A percentile compares a stretch with the other conserved stretches of the same genome.
Conservation (phyloP, 1,139 yeast species). For the Yamadazyma buinensis region DNA sequence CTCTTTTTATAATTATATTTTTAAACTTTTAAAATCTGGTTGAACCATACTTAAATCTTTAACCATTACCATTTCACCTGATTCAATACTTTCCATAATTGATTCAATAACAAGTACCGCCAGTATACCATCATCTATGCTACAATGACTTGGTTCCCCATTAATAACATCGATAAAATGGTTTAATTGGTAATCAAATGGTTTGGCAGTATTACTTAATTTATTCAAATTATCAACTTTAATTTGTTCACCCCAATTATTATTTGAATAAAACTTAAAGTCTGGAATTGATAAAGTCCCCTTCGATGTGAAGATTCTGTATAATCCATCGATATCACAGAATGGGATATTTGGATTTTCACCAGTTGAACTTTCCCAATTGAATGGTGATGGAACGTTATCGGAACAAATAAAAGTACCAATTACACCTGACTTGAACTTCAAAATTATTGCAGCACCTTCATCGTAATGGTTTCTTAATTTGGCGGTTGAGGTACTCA, state of each 20-base stretch:
- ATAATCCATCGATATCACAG: slow-evolving; percentile 32
- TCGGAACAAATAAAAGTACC: slow-evolving; percentile 44
- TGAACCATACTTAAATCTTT: slow-evolving; percentile 22
- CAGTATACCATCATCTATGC: slow-evolving; percentile 36
- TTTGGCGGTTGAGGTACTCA: slow-evolving; percentile 33
- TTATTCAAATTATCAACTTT: slow-evolving; percentile 11
- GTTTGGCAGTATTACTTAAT: slow-evolving; percentile 18
- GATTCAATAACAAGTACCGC: slow-evolving; percentile 34
- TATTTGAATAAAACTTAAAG: slow-evolving; percentile 25
- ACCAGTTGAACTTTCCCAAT: slow-evolving; percentile 41
- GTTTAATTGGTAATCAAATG: slow-evolving; percentile 38
- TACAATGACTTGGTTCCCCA: slow-evolving; percentile 27
- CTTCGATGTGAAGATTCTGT: slow-evolving; percentile 37
- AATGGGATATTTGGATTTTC: slow-evolving; percentile 41
- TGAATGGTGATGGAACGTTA: slow-evolving; percentile 39
- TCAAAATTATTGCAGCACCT: slow-evolving; percentile 39
- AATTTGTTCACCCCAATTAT: slow-evolving; percentile 21
- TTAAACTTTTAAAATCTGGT: slow-evolving; percentile 20
- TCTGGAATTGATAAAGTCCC: slow-evolving; percentile 44
- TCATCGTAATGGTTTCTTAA: slow-evolving; percentile 35
- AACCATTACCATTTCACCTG: slow-evolving; percentile 33
- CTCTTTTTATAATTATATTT: background rate
- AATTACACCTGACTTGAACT: slow-evolving; percentile 35
- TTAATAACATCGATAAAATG: slow-evolving; percentile 38
- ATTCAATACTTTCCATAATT: slow-evolving; percentile 31